Evolutionary conservation across 2,329 filamentous ascomycete species (phyloP).

Genomic region (Fusarium sp.): DNA sequence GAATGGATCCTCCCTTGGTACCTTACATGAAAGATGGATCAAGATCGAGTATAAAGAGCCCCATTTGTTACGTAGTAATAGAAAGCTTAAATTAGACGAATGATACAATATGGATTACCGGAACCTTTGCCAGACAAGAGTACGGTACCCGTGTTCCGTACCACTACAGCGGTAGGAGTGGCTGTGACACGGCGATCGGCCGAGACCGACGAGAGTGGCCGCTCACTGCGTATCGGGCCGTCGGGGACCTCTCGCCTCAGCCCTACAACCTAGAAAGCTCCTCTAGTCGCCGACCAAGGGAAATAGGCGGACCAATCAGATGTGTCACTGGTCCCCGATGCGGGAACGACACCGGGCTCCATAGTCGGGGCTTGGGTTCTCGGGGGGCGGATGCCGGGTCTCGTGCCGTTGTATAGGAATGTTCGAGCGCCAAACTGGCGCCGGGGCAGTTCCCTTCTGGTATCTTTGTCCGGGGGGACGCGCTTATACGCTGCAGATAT

Average conservation of each 20-base stretch:
- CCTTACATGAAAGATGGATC: background rate
- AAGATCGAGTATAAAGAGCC: background rate
- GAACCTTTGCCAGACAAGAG: background rate
- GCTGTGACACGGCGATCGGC: background rate
- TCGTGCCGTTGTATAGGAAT: background rate
- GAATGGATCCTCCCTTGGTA: background rate
- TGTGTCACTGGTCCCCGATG: background rate
- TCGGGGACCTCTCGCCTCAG: conserved; percentile 19
- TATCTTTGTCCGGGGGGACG: background rate
- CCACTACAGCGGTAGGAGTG: background rate
- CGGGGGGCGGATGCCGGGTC: background rate
- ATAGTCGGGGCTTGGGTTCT: background rate
- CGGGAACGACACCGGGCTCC: background rate
- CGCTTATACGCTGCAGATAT: background rate
- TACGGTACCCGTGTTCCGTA: background rate
- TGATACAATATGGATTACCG: background rate
- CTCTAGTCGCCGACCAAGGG: conserved; percentile 3
- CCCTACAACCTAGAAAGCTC: background rate
- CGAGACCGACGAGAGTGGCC: background rate
- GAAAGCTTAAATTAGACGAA: background rate
- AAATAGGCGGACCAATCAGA: background rate
- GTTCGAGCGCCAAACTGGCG: background rate
- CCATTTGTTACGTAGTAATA: background rate
- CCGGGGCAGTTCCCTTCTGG: background rate
- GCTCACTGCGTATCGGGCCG: conserved; percentile 3